A percentile compares a stretch with the other conserved stretches of the same genome.
Conservation (phyloP, 2,329 filamentous ascomycete genomes). For the Dothideomycetidae sp. region DNA sequence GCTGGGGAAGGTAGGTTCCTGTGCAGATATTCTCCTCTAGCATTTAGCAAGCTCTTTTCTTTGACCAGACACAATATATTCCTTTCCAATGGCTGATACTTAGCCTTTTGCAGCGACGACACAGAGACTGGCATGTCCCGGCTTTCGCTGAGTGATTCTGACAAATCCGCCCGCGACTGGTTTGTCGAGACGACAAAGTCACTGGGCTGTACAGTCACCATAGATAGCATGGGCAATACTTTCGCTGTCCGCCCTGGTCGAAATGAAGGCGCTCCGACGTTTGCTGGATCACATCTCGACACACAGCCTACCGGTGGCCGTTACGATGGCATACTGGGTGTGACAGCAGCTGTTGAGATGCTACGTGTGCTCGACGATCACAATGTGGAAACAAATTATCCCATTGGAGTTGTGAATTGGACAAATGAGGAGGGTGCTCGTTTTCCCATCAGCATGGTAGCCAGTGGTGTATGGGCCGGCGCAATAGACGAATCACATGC, state of each 20-base stretch:
- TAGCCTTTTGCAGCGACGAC: conserved; percentile 24
- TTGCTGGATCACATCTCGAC: conserved; percentile 52
- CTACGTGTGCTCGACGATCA: conserved; percentile 54
- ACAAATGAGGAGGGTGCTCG: conserved; percentile 73
- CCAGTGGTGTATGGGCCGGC: conserved; percentile 66
- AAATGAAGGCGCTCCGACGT: conserved; percentile 46
- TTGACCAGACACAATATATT: conserved; percentile 10
- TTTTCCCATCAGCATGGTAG: conserved; percentile 61
- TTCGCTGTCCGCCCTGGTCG: conserved; percentile 58
- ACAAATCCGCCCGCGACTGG: conserved; percentile 62
- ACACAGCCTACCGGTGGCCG: conserved; percentile 46
- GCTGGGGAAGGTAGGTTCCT: conserved; percentile 49
- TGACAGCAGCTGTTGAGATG: conserved; percentile 60
- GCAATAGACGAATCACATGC: conserved; percentile 48
- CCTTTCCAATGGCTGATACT: conserved; percentile 11
- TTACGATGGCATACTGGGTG: conserved; percentile 65
- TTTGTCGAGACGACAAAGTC: conserved; percentile 49
- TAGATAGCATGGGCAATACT: conserved; percentile 69
- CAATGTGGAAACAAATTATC: conserved; percentile 52
- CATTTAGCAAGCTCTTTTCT: too few species aligned
- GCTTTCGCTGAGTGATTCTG: conserved; percentile 54
- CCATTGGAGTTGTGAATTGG: conserved; percentile 65
- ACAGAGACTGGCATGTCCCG: conserved; percentile 67
- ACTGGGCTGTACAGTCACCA: conserved; percentile 51
- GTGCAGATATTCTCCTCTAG: neutral